Evolutionary conservation across 169 alveolate genomes (phyloP), one percentile per base, ranked within the genome.

Genomic region (Perkinsus chesapeaki): DNA sequence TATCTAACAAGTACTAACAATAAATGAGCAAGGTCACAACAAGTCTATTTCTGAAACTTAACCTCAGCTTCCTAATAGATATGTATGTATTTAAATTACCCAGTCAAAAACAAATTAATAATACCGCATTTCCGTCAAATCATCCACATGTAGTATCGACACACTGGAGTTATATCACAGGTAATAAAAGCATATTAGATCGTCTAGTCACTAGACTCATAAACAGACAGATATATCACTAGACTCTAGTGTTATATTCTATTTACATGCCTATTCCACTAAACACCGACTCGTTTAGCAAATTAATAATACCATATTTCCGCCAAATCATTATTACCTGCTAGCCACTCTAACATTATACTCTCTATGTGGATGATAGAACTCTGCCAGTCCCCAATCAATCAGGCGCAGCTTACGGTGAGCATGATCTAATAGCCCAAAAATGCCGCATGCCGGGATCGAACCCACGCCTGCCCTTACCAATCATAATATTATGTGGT

Each of bases 371-470:
- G 99, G 99, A 93, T 98, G 99, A 93, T 99, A 99, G 96, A 98
- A 99, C 96, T 99, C 99, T 20, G 99, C 99, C 39, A 99, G 97
- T 0, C 99, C 99, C 99, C 99, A 99, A 95, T 99, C 99, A 93
- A 99, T 98, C 39, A 99, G 96, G 93, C 99, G 96, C 92, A 99
- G 96, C 92, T 96, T 96, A 95, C 97, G 60, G 16, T 43, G 60
- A 5, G 60, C 60, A 43, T 43, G 60, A 43, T 43, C 60, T 43
- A 16, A 43, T 5, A 43, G 60, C 60, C 5, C 60, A 43, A 5
- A 43, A 43, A 43, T 43, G 60, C 60, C 5, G 16, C 60, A 43
- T 43, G 60, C 60, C 60, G 60, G 60, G 60, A 43, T 43, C 60
- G 60, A 43, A 43, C 60, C 93, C 95, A 93, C 91, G 96, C n/a